These are phyloP conservation scores for Pythium plurisporium DNA, from an alignment of 352 stramenopile species.

Conservation along the genomic window DNA sequence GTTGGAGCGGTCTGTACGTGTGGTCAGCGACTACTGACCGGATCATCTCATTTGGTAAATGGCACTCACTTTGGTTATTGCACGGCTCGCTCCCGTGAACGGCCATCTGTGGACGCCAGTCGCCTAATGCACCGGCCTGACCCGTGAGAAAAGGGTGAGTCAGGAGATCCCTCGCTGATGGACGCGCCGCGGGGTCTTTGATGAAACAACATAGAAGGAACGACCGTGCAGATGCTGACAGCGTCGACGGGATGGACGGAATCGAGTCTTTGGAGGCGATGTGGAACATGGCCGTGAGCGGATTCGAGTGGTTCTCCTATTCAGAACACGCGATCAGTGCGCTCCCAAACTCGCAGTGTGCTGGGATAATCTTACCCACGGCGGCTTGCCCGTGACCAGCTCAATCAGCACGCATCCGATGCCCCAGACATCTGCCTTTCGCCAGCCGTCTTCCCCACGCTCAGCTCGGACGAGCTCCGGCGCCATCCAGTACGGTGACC, in stretches of 20 bases:
- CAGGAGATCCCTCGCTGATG: constrained; percentile 85
- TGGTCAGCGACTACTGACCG: no score
- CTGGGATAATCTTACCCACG: constrained; percentile 46
- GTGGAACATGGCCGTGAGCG: constrained; percentile 79
- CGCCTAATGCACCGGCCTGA: neutral
- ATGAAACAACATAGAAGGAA: constrained; percentile 62
- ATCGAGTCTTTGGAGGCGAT: constrained; percentile 61
- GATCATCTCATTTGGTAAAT: no score
- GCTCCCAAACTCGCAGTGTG: neutral
- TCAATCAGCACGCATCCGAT: constrained; percentile 88
- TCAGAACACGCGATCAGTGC: neutral
- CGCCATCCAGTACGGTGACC: constrained; percentile 94
- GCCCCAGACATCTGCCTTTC: constrained; percentile 90
- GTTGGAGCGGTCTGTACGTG: no score
- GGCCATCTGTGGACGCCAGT: neutral
- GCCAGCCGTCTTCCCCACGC: constrained; percentile 65
- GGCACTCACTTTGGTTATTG: neutral
- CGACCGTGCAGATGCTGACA: constrained; percentile 34
- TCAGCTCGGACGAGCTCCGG: constrained; percentile 91
- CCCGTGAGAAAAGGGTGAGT: constrained; percentile 40
- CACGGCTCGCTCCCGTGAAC: neutral
- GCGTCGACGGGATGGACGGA: constrained; percentile 34
- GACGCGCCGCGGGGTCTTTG: constrained; percentile 60
- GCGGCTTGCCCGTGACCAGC: constrained; percentile 83
- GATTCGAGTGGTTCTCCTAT: constrained; percentile 72